Percentiles rank a stretch among this genome's conserved stretches.
Evolutionary conservation across 2,329 filamentous ascomycete genomes (phyloP).

Genomic region (Microcyclospora pomicola): DNA sequence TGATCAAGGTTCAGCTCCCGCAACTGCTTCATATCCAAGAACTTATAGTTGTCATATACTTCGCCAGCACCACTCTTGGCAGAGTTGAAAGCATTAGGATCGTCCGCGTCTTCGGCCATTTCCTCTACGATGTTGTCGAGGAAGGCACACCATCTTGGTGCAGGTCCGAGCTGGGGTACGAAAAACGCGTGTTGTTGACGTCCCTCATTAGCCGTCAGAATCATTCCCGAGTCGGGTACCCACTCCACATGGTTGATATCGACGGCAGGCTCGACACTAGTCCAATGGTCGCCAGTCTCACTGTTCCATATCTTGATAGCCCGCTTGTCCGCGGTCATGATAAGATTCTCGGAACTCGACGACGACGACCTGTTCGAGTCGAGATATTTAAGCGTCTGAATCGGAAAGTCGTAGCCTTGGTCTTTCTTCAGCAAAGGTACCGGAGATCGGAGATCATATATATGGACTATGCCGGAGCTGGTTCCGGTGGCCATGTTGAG

Average conservation of each 20-base stretch:
- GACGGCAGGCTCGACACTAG: conserved; percentile 84
- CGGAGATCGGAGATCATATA: conserved; percentile 85
- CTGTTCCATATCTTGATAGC: conserved; percentile 97
- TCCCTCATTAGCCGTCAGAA: conserved; percentile 92
- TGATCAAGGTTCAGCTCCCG: conserved; percentile 76
- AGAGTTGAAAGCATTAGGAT: conserved; percentile 42
- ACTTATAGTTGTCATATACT: conserved; percentile 98
- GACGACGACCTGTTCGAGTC: conserved; percentile 47
- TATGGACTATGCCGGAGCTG: conserved; percentile 73
- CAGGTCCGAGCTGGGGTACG: conserved; percentile 81
- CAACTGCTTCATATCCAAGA: conserved; percentile 78
- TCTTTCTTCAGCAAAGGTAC: conserved; percentile 79
- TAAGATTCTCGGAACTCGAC: conserved; percentile 58
- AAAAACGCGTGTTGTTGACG: conserved; percentile 92
- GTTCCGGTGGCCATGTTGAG: conserved; percentile 75
- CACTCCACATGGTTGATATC: conserved; percentile 91
- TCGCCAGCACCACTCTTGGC: conserved; percentile 43
- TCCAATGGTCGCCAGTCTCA: conserved; percentile 73
- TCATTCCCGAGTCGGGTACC: conserved; percentile 85
- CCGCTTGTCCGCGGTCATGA: conserved; percentile 82
- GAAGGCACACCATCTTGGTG: conserved; percentile 92
- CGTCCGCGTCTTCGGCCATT: conserved; percentile 72
- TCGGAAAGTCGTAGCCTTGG: conserved; percentile 86
- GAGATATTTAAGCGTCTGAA: conserved; percentile 66
- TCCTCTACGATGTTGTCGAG: conserved; percentile 96